Evolutionary conservation across 768 basidiomycete species (phyloP), one percentile per base, ranked within the genome.

Genomic region (Tephrocybe sp.): DNA sequence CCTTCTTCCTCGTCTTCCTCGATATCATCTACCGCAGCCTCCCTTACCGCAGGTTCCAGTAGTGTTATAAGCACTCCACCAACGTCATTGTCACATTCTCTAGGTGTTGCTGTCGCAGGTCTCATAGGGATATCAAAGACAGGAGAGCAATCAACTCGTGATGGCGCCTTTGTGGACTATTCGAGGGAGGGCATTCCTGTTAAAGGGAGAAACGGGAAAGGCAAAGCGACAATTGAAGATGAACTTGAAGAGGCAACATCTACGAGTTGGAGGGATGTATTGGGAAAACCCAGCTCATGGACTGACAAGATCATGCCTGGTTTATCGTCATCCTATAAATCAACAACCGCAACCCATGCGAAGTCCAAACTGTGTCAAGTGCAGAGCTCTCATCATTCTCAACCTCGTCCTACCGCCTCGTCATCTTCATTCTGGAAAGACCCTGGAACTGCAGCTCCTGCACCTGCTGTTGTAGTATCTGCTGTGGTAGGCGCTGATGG

Each of bases 51-150:
- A 34, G 70, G 69, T 9, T 71, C 75, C 7, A 69, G 68, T 51
- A 77, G 75, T 50, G 65, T 71, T 13, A 65, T 75, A 51, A 82
- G 79, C 59, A 83, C 79, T 9, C 82, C 82, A 4, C 80, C 79
- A 11, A 84, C 82, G 15, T 82, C 82, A 4, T 65, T 73, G 47
- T 79, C 68, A 27, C 73, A 71, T 60, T 82, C 66, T 4, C 66
- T 80, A 9, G 75, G 75, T 15, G 74, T 73, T 48, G 72, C 61
- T 18, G 68, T 75, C 32, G 66, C 69, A 37, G 72, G 72, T 8
- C 68, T 77, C 41, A 59, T 75, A 46, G 67, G 66, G n/a, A 60
- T 70, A 16, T 56, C 65, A 8, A 70, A 65, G 36, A 58, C 67
- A 22, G 61, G 60, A 37, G 55, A 59, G n/a, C 53, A 50, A n/a